Base-by-base conservation (phyloP, 805 yeast genomes). In the Candida ascalaphidarum region DNA sequence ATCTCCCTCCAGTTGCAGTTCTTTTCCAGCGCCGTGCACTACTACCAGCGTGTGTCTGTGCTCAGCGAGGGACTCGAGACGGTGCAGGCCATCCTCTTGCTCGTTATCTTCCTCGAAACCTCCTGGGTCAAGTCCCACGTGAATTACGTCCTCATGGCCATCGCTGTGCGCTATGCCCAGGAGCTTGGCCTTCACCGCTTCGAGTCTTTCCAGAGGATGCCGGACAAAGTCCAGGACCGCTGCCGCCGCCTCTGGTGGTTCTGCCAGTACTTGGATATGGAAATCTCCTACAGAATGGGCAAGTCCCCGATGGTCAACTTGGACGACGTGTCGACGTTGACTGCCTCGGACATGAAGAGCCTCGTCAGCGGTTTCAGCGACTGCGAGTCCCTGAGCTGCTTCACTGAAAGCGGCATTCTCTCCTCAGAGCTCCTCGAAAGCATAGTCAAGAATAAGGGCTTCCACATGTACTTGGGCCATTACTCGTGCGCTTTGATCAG, bases 121-220 rank as follows among this genome's bases (percentile, higher is more conserved):
- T 31, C 37, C 10, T 28, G 54, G 27, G 60, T 66, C 16, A 48
- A 65, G 1, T 40, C 54, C 11, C 71, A 69, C 22, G 50, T 65
- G 8, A 58, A 65, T 4, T 60, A 55, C 29, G 50, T 60, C 27
- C 38, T 73, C 11, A 44, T 62, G 4, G 45, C 71, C 2, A 57
- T 67, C 2, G 71, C 74, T 5, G 59, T 71, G 4, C 55, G 77
- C 35, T 65, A 62, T 35, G 79, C 79, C 0, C 69, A 65, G 26
- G 77, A 71, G 22, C 40, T 74, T 43, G 82, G 82, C 0, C 52
- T 80, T 5, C 73, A 77, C 37, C 51, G 74, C 29, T 48, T 48
- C 4, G 79, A 72, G 25, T 40, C 65, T 2, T 59, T 61, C 28
- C 35, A 25, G 9, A 57, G 62, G 2, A 34, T 71, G 11, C 21